Percentiles rank a stretch among this genome's conserved stretches.
Conservation (phyloP, 768 basidiomycete genomes). For the Cyclocybe aegerita region DNA sequence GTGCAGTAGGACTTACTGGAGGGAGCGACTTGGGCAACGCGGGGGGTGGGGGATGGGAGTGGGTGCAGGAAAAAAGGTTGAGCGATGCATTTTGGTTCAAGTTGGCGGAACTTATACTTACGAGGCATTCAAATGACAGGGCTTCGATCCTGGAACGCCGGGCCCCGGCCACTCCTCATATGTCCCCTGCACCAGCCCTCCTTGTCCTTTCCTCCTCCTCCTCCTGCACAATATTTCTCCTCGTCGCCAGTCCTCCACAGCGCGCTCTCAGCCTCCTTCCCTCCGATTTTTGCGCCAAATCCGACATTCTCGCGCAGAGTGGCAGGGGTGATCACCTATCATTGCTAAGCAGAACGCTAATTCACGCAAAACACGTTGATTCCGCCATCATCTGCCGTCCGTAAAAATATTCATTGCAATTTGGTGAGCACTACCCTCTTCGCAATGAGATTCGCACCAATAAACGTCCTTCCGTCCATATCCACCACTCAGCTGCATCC, state of each 20-base stretch:
- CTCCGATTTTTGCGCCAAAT: slow-evolving; percentile 1
- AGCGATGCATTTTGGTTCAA: slow-evolving; percentile 45
- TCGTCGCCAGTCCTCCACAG: not conserved
- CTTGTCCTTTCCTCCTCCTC: slow-evolving; percentile 1
- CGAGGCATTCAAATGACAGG: slow-evolving; percentile 45
- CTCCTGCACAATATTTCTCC: not conserved
- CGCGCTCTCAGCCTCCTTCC: slow-evolving; percentile 1
- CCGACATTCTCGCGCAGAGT: slow-evolving; percentile 6
- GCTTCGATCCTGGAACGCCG: slow-evolving; percentile 40
- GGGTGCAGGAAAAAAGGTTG: slow-evolving; percentile 45
- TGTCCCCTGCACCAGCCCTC: slow-evolving; percentile 7
- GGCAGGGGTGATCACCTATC: slow-evolving; percentile 15
- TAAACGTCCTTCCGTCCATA: not conserved
- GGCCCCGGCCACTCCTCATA: slow-evolving; percentile 38
- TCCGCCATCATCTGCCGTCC: not conserved
- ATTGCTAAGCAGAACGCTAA: slow-evolving; percentile 6
- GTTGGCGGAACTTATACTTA: slow-evolving; percentile 62
- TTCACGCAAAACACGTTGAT: slow-evolving; percentile 6
- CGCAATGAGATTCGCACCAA: slow-evolving; percentile 11
- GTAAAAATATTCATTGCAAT: slow-evolving; percentile 1
- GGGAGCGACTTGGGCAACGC: slow-evolving; percentile 1
- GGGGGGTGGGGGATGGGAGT: slow-evolving; percentile 18
- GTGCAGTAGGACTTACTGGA: slow-evolving; percentile 9
- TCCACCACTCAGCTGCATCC: slow-evolving; percentile 10
- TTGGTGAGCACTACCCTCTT: slow-evolving; percentile 1